Conservation (phyloP, 2,329 filamentous ascomycete species). For the Microthyrium microscopicum region DNA sequence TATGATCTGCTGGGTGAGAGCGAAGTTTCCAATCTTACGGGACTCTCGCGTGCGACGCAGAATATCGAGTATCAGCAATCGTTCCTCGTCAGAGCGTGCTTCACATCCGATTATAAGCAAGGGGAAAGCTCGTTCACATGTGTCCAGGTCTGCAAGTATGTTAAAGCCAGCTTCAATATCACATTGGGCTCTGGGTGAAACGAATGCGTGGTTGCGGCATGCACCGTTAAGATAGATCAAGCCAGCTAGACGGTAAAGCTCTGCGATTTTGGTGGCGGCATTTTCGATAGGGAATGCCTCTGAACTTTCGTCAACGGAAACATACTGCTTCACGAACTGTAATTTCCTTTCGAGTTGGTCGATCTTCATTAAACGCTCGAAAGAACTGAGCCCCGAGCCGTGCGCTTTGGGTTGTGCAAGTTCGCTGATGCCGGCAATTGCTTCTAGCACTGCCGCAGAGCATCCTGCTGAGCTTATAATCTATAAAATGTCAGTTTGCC, state of each 20-base stretch:
- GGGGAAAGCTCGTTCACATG: slow-evolving; percentile 14
- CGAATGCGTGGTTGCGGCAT: background rate
- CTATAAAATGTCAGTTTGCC: background rate
- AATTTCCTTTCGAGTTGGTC: slow-evolving; percentile 7
- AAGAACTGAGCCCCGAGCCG: too few relatives aligned
- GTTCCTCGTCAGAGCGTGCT: slow-evolving; percentile 13
- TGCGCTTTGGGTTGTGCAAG: too few relatives aligned
- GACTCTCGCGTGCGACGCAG: slow-evolving; percentile 9
- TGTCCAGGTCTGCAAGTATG: slow-evolving; percentile 11
- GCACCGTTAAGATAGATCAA: slow-evolving; percentile 11
- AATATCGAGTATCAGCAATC: slow-evolving; percentile 9
- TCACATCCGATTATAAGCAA: slow-evolving; percentile 16
- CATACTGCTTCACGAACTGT: slow-evolving; percentile 9
- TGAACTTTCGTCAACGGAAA: slow-evolving; percentile 2
- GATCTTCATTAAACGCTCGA: background rate
- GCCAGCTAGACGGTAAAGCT: slow-evolving; percentile 10
- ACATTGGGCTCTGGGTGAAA: slow-evolving; percentile 1
- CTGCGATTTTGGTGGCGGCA: slow-evolving; percentile 6
- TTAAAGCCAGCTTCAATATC: slow-evolving; percentile 8
- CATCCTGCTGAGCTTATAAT: slow-evolving; percentile 1
- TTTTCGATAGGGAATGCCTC: too few relatives aligned
- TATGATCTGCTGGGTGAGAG: slow-evolving; percentile 8
- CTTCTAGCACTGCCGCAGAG: slow-evolving; percentile 1
- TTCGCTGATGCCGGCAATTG: slow-evolving; percentile 1
- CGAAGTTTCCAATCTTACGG: slow-evolving; percentile 9